Evolutionary conservation across 225 moss, liverwort and hornwort genomes (phyloP).

Genomic region (Polytrichum formosum): DNA sequence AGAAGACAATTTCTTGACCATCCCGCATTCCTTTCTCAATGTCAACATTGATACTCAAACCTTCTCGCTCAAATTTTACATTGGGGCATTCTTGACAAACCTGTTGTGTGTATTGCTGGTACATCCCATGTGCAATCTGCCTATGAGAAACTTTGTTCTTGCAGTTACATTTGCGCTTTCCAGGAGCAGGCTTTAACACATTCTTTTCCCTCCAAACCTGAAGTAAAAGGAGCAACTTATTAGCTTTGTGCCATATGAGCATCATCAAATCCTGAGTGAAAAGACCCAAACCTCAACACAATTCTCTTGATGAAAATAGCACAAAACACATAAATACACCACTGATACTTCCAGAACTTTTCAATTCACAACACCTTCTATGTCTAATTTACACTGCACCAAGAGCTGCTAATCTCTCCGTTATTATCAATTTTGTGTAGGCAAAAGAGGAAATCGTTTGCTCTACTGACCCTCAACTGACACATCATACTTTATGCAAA

Average conservation of each 20-base stretch:
- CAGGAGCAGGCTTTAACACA: conserved; percentile 79
- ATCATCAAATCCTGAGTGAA: too few relatives aligned
- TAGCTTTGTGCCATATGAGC: too few relatives aligned
- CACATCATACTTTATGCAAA: too few relatives aligned
- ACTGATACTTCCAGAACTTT: too few relatives aligned
- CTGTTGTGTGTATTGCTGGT: conserved; percentile 95
- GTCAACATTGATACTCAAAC: conserved; percentile 60
- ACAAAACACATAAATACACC: too few relatives aligned
- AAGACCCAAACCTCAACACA: neutral
- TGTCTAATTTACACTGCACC: too few relatives aligned
- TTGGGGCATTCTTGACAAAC: conserved; percentile 96
- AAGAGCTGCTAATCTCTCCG: too few relatives aligned
- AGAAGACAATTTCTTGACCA: conserved; percentile 89
- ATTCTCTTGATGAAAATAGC: too few relatives aligned
- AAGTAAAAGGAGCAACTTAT: neutral
- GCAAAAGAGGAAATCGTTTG: too few relatives aligned
- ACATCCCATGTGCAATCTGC: conserved; percentile 94
- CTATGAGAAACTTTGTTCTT: conserved; percentile 86
- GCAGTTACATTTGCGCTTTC: conserved; percentile 94
- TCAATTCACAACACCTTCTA: too few relatives aligned
- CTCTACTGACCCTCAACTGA: too few relatives aligned
- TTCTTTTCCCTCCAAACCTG: conserved; percentile 97
- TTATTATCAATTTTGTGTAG: too few relatives aligned
- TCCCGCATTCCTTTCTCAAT: conserved; percentile 90
- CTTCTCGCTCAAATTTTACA: conserved; percentile 94